A percentile compares a stretch with the other conserved stretches of the same genome.
Conservation (phyloP, 306 rosid genomes). For the Prunus dulcis region DNA sequence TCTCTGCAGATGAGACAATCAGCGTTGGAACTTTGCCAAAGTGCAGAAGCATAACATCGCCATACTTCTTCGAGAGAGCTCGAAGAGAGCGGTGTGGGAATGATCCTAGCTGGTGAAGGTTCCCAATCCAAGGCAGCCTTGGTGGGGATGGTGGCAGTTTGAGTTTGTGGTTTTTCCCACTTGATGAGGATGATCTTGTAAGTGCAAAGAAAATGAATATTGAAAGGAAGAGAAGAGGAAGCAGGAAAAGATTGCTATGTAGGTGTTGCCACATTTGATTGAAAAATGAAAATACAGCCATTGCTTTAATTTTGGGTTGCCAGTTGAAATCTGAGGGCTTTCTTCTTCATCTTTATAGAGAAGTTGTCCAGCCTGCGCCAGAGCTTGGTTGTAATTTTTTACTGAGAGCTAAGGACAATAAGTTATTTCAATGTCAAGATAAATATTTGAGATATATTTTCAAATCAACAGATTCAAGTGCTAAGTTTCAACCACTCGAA, state of each 20-base stretch:
- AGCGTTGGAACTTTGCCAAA: constrained; percentile 30
- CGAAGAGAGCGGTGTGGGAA: constrained; percentile 32
- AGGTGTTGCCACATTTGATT: not conserved
- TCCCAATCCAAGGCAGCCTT: constrained; percentile 35
- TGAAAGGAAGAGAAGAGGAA: not conserved
- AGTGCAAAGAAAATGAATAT: not conserved
- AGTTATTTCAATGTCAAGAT: no score
- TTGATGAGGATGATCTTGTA: not conserved
- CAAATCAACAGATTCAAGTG: no score
- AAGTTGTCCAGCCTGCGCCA: no score
- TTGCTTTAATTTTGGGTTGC: not conserved
- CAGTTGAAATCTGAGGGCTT: not conserved
- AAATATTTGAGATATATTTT: no score
- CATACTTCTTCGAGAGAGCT: constrained; percentile 25
- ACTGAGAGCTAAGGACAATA: no score
- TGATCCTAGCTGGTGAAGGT: constrained; percentile 42
- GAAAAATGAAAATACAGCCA: not conserved
- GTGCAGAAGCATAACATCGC: constrained; percentile 31
- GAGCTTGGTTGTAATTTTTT: no score
- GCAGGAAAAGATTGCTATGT: not conserved
- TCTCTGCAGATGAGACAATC: constrained; percentile 34
- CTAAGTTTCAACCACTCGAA: not conserved
- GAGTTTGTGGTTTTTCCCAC: not conserved
- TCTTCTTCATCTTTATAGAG: no score
- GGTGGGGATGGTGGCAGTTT: constrained; percentile 42